These are phyloP conservation scores for Cucumis melo DNA, from an alignment of 306 rosid species.

Conservation along the genomic window DNA sequence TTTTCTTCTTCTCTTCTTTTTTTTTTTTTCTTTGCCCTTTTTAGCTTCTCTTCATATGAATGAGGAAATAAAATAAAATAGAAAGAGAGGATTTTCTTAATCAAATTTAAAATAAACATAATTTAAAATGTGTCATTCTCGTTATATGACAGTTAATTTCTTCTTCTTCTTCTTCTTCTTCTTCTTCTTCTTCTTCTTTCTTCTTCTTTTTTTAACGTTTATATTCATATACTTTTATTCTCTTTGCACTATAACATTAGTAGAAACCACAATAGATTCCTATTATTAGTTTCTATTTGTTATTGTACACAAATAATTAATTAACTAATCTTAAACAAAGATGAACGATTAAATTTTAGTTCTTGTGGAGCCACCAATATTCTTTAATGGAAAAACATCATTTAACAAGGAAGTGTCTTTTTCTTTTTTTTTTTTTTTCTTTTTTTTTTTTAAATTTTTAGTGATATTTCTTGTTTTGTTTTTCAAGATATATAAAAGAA, in stretches of 20 bases:
- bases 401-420: background rate
- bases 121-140: background rate
- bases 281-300: background rate
- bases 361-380: background rate
- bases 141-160: background rate
- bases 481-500: background rate
- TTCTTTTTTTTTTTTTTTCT: background rate
- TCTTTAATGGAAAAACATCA: slow-evolving; percentile 9
- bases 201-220: background rate
- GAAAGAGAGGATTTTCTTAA: background rate
- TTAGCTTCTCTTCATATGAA: background rate
- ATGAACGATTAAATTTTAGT: background rate
- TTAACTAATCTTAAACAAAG: background rate
- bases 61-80: background rate
- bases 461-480: background rate
- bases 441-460: background rate
- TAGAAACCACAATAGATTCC: background rate
- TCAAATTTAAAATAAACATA: background rate
- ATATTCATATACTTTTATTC: background rate
- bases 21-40: no score
- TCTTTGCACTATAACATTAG: background rate
- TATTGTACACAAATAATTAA: background rate
- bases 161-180: no score
- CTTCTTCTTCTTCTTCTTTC: no score
- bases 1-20: background rate